phyloP scores from a whole-genome alignment of 2,329 filamentous ascomycete genomes.

The Aspergillus pseudotamarii region DNA sequence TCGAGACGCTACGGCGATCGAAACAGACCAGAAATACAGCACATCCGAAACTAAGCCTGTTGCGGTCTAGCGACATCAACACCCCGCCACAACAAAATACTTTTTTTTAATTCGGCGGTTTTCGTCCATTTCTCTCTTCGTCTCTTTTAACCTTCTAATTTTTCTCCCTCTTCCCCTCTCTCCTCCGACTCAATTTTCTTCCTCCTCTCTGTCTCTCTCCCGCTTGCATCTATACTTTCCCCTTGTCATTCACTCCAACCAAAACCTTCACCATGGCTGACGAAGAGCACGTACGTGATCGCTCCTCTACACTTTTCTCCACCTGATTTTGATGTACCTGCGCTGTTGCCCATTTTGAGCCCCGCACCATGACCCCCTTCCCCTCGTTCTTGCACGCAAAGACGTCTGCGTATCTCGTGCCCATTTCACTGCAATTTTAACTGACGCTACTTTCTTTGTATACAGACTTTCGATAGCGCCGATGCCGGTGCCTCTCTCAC shows the following conservation, averaged over 20 bases:
- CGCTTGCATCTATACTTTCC: constrained; percentile 19
- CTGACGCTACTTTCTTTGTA: constrained; percentile 43
- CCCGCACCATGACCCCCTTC: constrained; percentile 31
- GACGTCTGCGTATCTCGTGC: background rate
- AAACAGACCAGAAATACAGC: constrained; percentile 5
- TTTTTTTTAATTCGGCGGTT: constrained; percentile 30
- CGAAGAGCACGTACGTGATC: constrained; percentile 56
- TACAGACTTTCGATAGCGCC: constrained; percentile 84
- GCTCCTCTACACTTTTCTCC: constrained; percentile 18
- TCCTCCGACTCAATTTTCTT: constrained; percentile 21
- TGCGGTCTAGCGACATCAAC: constrained; percentile 27
- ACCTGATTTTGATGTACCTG: constrained; percentile 26
- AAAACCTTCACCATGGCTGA: constrained; percentile 63
- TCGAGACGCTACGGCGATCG: constrained; percentile 14
- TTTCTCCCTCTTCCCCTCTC: constrained; percentile 25
- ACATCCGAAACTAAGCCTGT: constrained; percentile 27
- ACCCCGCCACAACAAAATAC: constrained; percentile 41
- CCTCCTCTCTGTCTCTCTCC: constrained; percentile 25
- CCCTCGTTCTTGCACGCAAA: constrained; percentile 19
- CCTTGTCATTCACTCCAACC: constrained; percentile 11
- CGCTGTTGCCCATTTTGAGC: constrained; percentile 27
- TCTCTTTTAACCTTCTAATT: constrained; percentile 25
- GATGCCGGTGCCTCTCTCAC: constrained; percentile 95
- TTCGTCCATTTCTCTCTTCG: constrained; percentile 31
- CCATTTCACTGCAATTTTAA: background rate